Evolutionary conservation across 495 filamentous ascomycete genomes (phyloP).

Genomic region (Tirmania nivea): DNA sequence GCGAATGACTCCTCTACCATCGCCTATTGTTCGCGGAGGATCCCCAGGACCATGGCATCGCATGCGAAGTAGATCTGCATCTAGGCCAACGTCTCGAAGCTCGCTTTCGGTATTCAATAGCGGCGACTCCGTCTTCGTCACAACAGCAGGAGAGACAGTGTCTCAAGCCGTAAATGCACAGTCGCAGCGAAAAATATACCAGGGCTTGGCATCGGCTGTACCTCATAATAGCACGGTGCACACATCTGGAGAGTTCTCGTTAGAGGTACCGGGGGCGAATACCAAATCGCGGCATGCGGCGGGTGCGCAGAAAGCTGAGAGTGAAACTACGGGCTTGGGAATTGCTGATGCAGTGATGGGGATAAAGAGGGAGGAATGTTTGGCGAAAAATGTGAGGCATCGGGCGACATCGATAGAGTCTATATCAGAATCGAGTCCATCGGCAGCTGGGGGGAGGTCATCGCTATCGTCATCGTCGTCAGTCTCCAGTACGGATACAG

Average conservation of each 20-base stretch:
- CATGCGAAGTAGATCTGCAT: slow-evolving; percentile 32
- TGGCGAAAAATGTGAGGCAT: slow-evolving; percentile 29
- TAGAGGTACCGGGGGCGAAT: slow-evolving; percentile 6
- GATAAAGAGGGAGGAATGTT: slow-evolving; percentile 3
- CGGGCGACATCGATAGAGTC: slow-evolving; percentile 36
- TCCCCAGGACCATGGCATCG: slow-evolving; percentile 53
- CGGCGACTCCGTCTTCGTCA: slow-evolving; percentile 25
- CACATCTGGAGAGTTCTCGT: slow-evolving; percentile 4
- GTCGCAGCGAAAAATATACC: slow-evolving; percentile 31
- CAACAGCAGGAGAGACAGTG: slow-evolving; percentile 31
- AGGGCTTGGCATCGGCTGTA: slow-evolving; percentile 18
- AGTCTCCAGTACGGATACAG: slow-evolving; percentile 10
- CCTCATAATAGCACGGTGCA: slow-evolving; percentile 22
- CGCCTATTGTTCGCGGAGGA: slow-evolving; percentile 50
- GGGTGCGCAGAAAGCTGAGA: slow-evolving; percentile 3
- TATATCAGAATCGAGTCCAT: slow-evolving; percentile 15
- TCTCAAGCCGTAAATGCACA: slow-evolving; percentile 26
- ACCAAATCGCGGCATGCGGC: slow-evolving; percentile 8
- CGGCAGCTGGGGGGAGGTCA: slow-evolving; percentile 20
- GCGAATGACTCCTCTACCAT: slow-evolving; percentile 65
- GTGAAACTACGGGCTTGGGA: slow-evolving; percentile 20
- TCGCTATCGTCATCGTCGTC: slow-evolving; percentile 21
- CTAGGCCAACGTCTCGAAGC: slow-evolving; percentile 23
- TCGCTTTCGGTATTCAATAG: slow-evolving; percentile 22
- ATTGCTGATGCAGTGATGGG: slow-evolving; percentile 22